phyloP scores from a whole-genome alignment of 495 filamentous ascomycete genomes.

The Xylaria venustula region DNA sequence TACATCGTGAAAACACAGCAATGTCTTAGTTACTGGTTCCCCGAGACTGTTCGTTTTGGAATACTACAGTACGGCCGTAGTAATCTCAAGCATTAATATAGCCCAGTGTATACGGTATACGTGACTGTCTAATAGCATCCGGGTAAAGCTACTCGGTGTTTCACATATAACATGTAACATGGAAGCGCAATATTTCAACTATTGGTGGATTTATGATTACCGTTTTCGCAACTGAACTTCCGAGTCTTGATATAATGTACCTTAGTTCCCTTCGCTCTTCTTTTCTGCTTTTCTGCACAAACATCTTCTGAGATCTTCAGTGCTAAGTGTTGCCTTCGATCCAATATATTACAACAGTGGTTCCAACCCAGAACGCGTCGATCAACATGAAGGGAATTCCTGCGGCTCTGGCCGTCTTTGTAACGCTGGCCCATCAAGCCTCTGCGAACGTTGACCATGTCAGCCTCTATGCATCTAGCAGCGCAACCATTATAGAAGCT shows the following conservation, averaged over 20 bases:
- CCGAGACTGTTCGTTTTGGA: neutral
- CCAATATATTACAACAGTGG: too few relatives aligned
- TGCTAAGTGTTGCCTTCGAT: too few relatives aligned
- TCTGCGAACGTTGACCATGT: neutral
- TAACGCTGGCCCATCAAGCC: neutral
- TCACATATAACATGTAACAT: neutral
- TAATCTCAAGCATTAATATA: too few relatives aligned
- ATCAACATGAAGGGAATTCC: neutral
- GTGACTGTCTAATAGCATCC: too few relatives aligned
- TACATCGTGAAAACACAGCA: neutral
- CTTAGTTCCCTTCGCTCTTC: neutral
- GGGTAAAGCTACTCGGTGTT: neutral
- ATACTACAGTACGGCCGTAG: neutral
- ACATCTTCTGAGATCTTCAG: too few relatives aligned
- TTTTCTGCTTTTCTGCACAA: too few relatives aligned
- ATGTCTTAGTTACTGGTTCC: neutral
- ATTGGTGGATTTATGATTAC: constrained; percentile 1
- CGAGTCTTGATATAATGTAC: neutral
- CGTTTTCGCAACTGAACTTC: neutral
- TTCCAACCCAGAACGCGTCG: too few relatives aligned
- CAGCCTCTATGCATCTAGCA: neutral
- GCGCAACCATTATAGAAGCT: constrained; percentile 9
- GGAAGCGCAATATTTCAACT: neutral
- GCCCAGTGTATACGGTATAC: too few relatives aligned
- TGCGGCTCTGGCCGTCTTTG: neutral